Conservation (phyloP, 1,284 basidiomycete genomes). For the Cutaneotrichosporon sp. region DNA sequence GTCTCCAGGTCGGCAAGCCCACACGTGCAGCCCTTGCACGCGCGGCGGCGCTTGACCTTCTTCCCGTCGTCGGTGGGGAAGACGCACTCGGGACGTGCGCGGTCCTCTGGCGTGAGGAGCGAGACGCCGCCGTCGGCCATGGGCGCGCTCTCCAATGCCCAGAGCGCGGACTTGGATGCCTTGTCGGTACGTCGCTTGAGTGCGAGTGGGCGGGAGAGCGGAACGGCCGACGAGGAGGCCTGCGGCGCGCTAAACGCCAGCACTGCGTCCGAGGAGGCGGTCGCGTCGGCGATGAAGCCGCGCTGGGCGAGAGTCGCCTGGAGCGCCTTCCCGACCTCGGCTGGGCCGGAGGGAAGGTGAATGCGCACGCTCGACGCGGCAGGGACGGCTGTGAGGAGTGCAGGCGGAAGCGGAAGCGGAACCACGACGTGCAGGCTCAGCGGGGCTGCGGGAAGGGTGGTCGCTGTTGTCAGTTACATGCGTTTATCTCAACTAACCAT, state of each 20-base stretch:
- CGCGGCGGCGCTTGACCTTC: conserved; percentile 57
- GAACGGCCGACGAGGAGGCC: conserved; percentile 17
- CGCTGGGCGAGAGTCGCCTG: conserved; percentile 26
- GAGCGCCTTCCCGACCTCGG: conserved; percentile 28
- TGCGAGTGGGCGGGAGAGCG: conserved; percentile 36
- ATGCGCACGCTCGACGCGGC: conserved; percentile 44
- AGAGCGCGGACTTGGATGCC: conserved; percentile 51
- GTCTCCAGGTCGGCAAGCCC: conserved; percentile 88
- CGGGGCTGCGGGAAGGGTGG: conserved; percentile 42
- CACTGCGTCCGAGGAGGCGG: conserved; percentile 31
- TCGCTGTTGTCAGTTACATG: conserved; percentile 34
- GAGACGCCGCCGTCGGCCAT: conserved; percentile 54
- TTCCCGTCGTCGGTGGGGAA: conserved; percentile 47
- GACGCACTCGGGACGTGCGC: conserved; percentile 54
- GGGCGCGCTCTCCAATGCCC: conserved; percentile 50
- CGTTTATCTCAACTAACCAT: conserved; percentile 38
- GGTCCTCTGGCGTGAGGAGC: conserved; percentile 57
- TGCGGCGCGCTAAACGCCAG: conserved; percentile 41
- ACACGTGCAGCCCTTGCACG: conserved; percentile 92
- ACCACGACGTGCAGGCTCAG: conserved; percentile 50
- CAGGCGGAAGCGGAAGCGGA: conserved; percentile 43
- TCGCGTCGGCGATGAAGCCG: conserved; percentile 34
- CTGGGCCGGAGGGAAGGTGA: conserved; percentile 37
- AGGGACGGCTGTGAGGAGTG: conserved; percentile 44
- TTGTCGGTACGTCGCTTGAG: conserved; percentile 40